Base-by-base conservation (phyloP, 2,329 filamentous ascomycete species). In the Pezicula neosporulosa region DNA sequence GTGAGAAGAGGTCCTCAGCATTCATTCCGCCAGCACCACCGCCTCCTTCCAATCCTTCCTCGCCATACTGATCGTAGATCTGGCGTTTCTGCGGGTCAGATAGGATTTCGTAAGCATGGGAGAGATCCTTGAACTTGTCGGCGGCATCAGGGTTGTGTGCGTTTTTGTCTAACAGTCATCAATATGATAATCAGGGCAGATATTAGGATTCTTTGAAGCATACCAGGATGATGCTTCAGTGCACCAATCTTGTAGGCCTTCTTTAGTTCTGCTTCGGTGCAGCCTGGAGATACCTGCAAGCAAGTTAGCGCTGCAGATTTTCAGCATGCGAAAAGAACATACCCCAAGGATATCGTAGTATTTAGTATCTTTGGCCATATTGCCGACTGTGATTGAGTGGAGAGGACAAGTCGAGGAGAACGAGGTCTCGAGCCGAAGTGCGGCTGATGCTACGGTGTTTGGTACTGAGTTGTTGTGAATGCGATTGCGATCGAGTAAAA, bases 121-220 rank as follows among this genome's bases (percentile, higher is more conserved):
- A 96, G 55, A 97, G 81, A 66, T 97, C 92, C 78, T 99, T 97
- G 86, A 99, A 99, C 74, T 97, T 99, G 56, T 96, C 91, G 63
- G 93, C 91, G 47, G 94, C 92, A 24, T 86, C 88, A 38, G 92
- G 91, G 77, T 96, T 95, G 77, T 94, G 85, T 59, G 87, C 84
- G 73, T 99, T 99, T 82, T 99, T 99, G 74, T 99, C 93, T 95
- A 61, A 36, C 50, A 15, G 9, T 15, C 16, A 42, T 62, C 53
- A 66, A 48, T 47, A 16, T 33, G 37, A 37, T 51, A 24, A 53
- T 33, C 12, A 51, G 28, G 51, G 63, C 49, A 63, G 60, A 36
- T 16, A 36, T 37, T 35, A 18, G 44, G 13, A 44, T 19, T 48
- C 15, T 30, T 16, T 21, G 42, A n/a, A 53, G 70, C 82, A 60